Base-by-base conservation (phyloP, 2,329 filamentous ascomycete genomes). In the Gnomoniopsis sp. region DNA sequence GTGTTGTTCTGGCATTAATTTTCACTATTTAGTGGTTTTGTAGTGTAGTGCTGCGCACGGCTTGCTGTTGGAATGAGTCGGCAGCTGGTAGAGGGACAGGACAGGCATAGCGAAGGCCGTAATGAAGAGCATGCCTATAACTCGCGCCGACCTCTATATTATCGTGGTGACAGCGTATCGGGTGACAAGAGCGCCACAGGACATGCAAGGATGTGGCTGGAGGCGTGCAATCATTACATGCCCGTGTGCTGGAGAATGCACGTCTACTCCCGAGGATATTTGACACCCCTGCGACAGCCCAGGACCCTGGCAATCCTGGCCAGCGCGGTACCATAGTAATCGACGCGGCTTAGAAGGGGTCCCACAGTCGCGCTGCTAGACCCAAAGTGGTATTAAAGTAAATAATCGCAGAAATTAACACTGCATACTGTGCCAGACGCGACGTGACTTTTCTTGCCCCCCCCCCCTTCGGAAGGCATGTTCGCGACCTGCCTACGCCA, bases 361-460 rank as follows among this genome's bases (percentile, higher is more conserved):
- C 19, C 26, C 19, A 47, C 44, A 12, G 30, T 43, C 33, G 52
- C 43, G 51, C 51, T 41, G 6, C 52, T 23, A 50, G 21, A 14
- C 59, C 57, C 10, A 38, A 62, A 56, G 36, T 26, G 49, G 59
- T 30, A 62, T 30, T 53, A 26, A 55, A 59, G 59, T 62, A 56
- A 59, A 62, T 59, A 62, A 52, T 30, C 21, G 49, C 30, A 48
- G 46, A 41, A 53, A 44, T 43, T 26, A 26, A 58, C 15, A 52
- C 49, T 58, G 48, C 52, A 30, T 48, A 53, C 34, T n/a, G 21
- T 26, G 26, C 26, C 49, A 36, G 26, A 57, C 58, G 54, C 58
- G 58, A 60, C 58, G 48, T 59, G 57, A 33, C 49, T 38, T 23
- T n/a, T 51, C 22, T 51, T 36, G 49, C 49, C 49, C n/a, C 22